phyloP scores from a whole-genome alignment of 1,284 basidiomycete species.

The Neotropicomus parvogracilis region DNA sequence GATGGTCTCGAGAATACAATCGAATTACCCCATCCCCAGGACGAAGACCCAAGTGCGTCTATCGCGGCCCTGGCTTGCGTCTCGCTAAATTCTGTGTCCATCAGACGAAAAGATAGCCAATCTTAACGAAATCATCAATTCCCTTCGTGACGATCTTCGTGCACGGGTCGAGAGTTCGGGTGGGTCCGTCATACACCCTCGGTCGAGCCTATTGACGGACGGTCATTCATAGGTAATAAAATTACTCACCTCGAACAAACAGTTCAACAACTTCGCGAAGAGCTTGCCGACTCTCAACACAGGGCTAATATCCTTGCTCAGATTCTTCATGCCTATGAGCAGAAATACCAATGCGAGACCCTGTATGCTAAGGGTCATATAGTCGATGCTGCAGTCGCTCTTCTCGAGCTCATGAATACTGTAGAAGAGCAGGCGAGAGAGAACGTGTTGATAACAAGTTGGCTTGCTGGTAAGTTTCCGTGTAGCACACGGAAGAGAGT shows the following conservation, averaged over 20 bases:
- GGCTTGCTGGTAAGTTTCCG: background rate
- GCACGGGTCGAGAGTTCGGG: background rate
- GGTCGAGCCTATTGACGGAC: background rate
- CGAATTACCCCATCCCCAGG: background rate
- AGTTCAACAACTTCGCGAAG: background rate
- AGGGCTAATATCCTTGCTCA: background rate
- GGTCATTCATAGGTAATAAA: background rate
- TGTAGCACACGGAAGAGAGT: background rate
- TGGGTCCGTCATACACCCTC: background rate
- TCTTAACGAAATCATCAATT: background rate
- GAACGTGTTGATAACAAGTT: background rate
- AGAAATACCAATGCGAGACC: constrained; percentile 1
- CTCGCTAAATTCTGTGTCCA: background rate
- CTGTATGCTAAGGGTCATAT: background rate
- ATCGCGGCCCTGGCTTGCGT: background rate
- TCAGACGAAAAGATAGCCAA: background rate
- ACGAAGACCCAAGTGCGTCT: background rate
- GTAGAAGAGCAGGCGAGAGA: background rate
- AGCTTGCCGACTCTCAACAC: background rate
- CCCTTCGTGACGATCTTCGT: background rate
- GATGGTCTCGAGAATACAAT: background rate
- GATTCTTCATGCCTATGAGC: background rate
- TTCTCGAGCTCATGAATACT: background rate
- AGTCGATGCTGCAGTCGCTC: background rate
- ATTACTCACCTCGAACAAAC: background rate